Conservation (phyloP, 2,329 filamentous ascomycete species). For the Pyrenochaeta sp. region DNA sequence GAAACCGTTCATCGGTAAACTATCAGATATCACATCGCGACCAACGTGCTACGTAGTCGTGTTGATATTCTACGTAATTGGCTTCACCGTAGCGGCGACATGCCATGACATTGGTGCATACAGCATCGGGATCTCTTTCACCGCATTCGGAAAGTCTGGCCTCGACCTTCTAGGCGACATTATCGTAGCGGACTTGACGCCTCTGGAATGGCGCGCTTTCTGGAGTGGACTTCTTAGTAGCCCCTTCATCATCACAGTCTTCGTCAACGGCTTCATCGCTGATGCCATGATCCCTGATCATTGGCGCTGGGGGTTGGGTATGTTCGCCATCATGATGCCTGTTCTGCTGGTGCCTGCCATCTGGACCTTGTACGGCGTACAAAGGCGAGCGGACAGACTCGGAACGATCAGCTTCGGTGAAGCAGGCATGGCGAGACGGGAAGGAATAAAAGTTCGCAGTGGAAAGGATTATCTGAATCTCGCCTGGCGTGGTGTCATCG, state of each 20-base stretch:
- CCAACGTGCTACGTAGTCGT: slow-evolving; percentile 50
- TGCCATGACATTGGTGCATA: slow-evolving; percentile 30
- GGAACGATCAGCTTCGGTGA: slow-evolving; percentile 26
- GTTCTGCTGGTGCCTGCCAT: slow-evolving; percentile 33
- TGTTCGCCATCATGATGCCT: slow-evolving; percentile 38
- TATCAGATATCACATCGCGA: slow-evolving; percentile 35
- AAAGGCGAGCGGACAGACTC: slow-evolving; percentile 25
- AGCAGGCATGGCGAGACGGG: slow-evolving; percentile 15
- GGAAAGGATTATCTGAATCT: slow-evolving; percentile 15
- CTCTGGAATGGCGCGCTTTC: slow-evolving; percentile 41
- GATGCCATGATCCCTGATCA: slow-evolving; percentile 50
- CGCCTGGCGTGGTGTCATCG: slow-evolving; percentile 30
- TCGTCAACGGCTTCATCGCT: slow-evolving; percentile 55
- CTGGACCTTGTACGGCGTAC: slow-evolving; percentile 34
- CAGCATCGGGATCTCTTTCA: slow-evolving; percentile 35
- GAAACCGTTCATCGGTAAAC: slow-evolving; percentile 33
- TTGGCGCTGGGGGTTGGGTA: slow-evolving; percentile 37
- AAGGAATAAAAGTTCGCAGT: slow-evolving; percentile 9
- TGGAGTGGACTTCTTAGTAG: slow-evolving; percentile 24
- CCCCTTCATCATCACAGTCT: slow-evolving; percentile 53
- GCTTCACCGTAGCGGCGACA: slow-evolving; percentile 23
- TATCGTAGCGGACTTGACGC: slow-evolving; percentile 40
- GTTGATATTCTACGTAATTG: slow-evolving; percentile 41
- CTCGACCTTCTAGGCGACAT: slow-evolving; percentile 39
- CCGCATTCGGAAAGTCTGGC: slow-evolving; percentile 38